phyloP scores from a whole-genome alignment of 164 flowering plant genomes.

The Magnolia changhungtana region DNA sequence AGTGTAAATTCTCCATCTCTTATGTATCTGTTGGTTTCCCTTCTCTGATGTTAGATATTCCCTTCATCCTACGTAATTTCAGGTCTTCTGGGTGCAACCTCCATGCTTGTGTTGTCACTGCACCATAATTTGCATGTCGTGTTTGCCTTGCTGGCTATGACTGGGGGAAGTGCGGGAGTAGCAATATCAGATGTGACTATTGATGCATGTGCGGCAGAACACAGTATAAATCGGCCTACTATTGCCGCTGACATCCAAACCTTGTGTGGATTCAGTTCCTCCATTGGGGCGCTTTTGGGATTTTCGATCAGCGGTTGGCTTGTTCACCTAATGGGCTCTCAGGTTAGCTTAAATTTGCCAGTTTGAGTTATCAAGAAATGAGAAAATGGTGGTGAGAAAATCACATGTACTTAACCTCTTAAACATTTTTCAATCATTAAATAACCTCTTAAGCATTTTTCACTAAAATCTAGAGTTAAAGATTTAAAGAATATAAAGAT shows the following conservation, averaged over 20 bases:
- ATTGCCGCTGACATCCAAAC: slow-evolving; percentile 95
- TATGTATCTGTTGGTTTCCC: neutral
- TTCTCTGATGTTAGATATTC: neutral
- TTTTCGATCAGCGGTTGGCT: slow-evolving; percentile 79
- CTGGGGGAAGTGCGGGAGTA: slow-evolving; percentile 79
- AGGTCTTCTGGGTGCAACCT: slow-evolving; percentile 66
- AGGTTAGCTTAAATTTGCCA: slow-evolving; percentile 39
- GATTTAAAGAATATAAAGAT: neutral
- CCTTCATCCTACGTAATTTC: slow-evolving; percentile 7
- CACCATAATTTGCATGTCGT: slow-evolving; percentile 56
- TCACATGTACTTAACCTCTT: neutral
- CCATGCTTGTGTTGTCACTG: slow-evolving; percentile 67
- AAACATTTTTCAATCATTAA: neutral
- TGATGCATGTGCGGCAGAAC: slow-evolving; percentile 96
- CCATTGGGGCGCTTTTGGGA: slow-evolving; percentile 78
- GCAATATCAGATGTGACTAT: slow-evolving; percentile 97
- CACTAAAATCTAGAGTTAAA: neutral
- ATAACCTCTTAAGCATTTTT: too few relatives aligned
- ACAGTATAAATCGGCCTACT: slow-evolving; percentile 60
- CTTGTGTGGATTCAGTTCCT: slow-evolving; percentile 72
- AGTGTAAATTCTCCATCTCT: neutral
- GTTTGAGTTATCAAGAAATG: neutral
- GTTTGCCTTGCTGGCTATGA: slow-evolving; percentile 61
- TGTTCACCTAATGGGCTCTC: slow-evolving; percentile 80
- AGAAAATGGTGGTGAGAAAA: neutral